Evolutionary conservation across 805 yeast genomes (phyloP).

Genomic region (Nakazawaea wyomingensis): DNA sequence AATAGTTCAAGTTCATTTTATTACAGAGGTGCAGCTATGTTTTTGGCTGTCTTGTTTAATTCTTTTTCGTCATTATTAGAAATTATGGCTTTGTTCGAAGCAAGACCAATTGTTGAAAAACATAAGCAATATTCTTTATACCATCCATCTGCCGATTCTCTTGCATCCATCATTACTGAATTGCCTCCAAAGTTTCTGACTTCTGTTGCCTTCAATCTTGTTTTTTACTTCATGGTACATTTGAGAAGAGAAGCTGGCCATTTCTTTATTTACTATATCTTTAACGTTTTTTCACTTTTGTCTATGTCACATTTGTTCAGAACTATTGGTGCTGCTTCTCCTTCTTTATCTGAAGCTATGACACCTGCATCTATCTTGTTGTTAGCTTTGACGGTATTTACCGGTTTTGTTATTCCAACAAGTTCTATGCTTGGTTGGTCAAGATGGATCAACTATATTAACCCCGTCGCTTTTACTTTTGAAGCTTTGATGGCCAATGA

Average conservation of each 20-base stretch:
- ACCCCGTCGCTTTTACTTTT: constrained; percentile 54
- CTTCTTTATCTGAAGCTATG: constrained; percentile 31
- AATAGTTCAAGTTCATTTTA: constrained; percentile 50
- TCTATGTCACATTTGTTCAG: constrained; percentile 51
- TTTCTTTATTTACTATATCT: constrained; percentile 46
- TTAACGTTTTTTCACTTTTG: constrained; percentile 37
- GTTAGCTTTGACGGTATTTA: constrained; percentile 46
- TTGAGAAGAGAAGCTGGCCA: constrained; percentile 43
- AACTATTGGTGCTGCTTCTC: constrained; percentile 45
- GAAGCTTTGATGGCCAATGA: constrained; percentile 36
- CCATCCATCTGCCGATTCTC: constrained; percentile 68
- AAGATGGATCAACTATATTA: constrained; percentile 57
- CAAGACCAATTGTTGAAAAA: constrained; percentile 58
- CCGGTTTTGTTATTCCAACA: constrained; percentile 61
- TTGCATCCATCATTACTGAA: constrained; percentile 56
- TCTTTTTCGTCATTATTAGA: constrained; percentile 44
- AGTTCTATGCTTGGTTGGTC: constrained; percentile 62
- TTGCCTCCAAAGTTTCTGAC: constrained; percentile 55
- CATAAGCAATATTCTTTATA: constrained; percentile 69
- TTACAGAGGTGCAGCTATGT: constrained; percentile 58
- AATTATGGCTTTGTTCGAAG: constrained; percentile 37
- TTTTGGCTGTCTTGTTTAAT: constrained; percentile 52
- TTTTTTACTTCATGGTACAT: constrained; percentile 53
- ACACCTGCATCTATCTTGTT: constrained; percentile 43
- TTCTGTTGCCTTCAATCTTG: constrained; percentile 38